Base-by-base conservation (phyloP, 1,284 basidiomycete species). In the Sutorius eximius region DNA sequence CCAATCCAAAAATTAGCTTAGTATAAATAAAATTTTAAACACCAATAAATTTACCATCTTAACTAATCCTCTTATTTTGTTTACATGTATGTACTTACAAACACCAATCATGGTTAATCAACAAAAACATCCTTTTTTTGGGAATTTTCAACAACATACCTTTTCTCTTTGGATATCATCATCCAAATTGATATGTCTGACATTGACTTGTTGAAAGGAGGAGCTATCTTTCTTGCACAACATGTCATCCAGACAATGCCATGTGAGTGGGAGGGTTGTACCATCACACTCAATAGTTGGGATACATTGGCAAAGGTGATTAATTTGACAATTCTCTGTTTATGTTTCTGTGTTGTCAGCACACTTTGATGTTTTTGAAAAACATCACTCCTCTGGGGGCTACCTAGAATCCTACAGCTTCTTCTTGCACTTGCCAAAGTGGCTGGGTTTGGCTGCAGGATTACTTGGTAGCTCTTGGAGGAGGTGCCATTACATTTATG, bases 261-360 rank as follows among this genome's bases (percentile, higher is more conserved):
- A 12, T 68, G 66, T 57, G 66, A 68, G 9, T 68, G 66, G 66
- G 65, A 62, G 11, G 57, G 45, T 27, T 68, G 66, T 41, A 32
- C 51, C 32, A 42, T 61, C 18, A 51, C 45, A 49, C 61, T 68
- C 22, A 68, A 68, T 41, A 63, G 69, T 44, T 68, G 70, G 62
- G n/a, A 65, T 30, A 61, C 56, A 49, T 49, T 68, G 46, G 46
- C 58, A 53, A 71, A 71, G 66, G 66, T 67, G 29, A 69, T 49
- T 65, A 44, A 46, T 18, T 48, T 56, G 44, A 41, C 0, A 41
- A 16, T 20, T 50, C 27, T 32, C 51, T 54, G 18, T 51, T 53
- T 49, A 22, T 48, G 30, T 34, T 47, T 51, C 13, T 45, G 41
- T 52, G 18, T 29, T 59, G 46, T 30, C 29, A 48, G 4, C 52